Conservation (phyloP, 345 rosid species). For the Lepidium sativum region DNA sequence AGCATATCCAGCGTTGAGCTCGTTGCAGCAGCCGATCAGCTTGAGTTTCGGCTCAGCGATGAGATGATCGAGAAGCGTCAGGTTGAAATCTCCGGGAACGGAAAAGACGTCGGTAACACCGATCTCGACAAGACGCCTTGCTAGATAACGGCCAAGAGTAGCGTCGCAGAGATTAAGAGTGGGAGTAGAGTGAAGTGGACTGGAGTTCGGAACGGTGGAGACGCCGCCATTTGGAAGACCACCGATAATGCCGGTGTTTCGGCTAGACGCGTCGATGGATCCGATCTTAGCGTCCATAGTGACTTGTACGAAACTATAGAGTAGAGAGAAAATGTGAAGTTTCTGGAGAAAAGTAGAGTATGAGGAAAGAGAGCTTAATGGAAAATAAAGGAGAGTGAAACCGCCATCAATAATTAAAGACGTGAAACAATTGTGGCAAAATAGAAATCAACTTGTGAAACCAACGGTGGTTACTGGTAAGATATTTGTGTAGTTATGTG, state of each 20-base stretch:
- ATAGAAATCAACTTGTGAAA: not conserved
- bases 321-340: not conserved
- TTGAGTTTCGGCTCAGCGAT: slow-evolving; percentile 54
- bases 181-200: not conserved
- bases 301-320: not conserved
- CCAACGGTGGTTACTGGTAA: slow-evolving; percentile 8
- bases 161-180: slow-evolving; percentile 27
- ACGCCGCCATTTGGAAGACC: slow-evolving; percentile 23
- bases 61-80: slow-evolving; percentile 59
- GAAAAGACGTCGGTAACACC: slow-evolving; percentile 57
- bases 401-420: slow-evolving; percentile 5
- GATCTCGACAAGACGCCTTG: slow-evolving; percentile 49
- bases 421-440: slow-evolving; percentile 16
- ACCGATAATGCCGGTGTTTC: slow-evolving; percentile 14
- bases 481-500: not conserved
- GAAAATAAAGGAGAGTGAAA: slow-evolving; percentile 5
- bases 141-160: slow-evolving; percentile 62
- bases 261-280: slow-evolving; percentile 21
- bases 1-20: slow-evolving; percentile 66
- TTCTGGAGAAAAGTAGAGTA: not conserved
- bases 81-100: slow-evolving; percentile 67
- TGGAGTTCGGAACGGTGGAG: slow-evolving; percentile 20
- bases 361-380: not conserved
- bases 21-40: slow-evolving; percentile 63
- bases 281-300: slow-evolving; percentile 28